Base-by-base conservation (phyloP, 805 yeast species). In the Candida ascalaphidarum region DNA sequence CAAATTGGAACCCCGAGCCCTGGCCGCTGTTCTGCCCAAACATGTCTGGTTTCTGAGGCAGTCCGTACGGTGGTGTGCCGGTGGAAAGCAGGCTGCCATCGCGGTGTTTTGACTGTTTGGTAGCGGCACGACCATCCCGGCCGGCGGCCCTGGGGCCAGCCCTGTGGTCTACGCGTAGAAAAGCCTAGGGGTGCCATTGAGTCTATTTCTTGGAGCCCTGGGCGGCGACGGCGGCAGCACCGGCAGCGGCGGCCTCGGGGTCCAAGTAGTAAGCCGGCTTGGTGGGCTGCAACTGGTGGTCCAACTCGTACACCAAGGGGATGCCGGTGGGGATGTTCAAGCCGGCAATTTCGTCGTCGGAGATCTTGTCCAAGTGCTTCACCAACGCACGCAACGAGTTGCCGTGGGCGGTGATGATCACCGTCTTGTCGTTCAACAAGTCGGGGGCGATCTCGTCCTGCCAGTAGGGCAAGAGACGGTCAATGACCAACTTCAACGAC, bases 191-290 rank as follows among this genome's bases (percentile, higher is more conserved):
- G 23, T 13, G 39, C 30, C 11, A 34, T 26, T 17, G 22, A 32
- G n/a, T 21, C 33, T 52, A 56, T 44, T 59, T 58, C 55, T 61
- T 61, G 21, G 59, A 43, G 23, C 97, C 97, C 71, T 88, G 97
- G 50, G 84, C 84, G 50, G 96, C 97, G 49, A 88, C 97, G 36
- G 96, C 96, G 55, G 96, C 96, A 44, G 96, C 97, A 74, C 97
- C 97, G 32, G 96, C 96, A 42, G 88, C 95, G 53, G 97, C 97
- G 53, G 96, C 97, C 71, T 85, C 96, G 52, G 97, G 97, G 69
- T 88, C 97, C 66, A 88, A 80, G 79, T 88, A 88, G 76, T 88
- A 85, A 48, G 94, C 77, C 46, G 85, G 81, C 78, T 86, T 86
- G 57, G 79, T 69, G 66, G 96, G 96, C 66, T 76, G 75, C 66